Base-by-base conservation (phyloP, 1,284 basidiomycete genomes). In the Microbotryum silenes-acaulis region DNA sequence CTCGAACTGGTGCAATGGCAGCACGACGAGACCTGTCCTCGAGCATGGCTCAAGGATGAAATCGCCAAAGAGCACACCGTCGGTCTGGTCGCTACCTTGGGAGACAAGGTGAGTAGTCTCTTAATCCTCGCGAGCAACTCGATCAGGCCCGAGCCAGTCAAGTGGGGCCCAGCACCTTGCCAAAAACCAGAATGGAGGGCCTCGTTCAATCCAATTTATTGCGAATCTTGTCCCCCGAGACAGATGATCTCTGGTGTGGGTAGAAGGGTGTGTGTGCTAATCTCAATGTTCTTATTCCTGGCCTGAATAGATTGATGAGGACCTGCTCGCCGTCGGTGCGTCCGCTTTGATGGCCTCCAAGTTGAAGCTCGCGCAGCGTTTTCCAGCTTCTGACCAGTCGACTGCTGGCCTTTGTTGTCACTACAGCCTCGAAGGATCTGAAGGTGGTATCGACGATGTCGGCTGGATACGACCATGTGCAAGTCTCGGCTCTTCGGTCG, bases 381-480 rank as follows among this genome's bases (percentile, higher is more conserved):
- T 16, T 42, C 37, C 37, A 42, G 37, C 16, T 6, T 42, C 37
- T 42, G 37, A 42, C 37, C 12, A 14, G 16, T 18, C 37, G 37
- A 18, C 37, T 42, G 37, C 37, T 42, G 3, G 37, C 4, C 37
- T 6, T 42, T 6, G 16, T 16, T 42, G 6, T 42, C 9, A 16
- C 37, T 18, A 12, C 37, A 42, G 37, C 16, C 37, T 42, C 37
- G 6, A 6, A 18, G 37, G 37, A 42, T 54, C 79, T 97, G 16
- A 83, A 83, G 59, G 85, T 88, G 20, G 81, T 97, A 7, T 91
- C 90, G 1, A 97, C 93, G 0, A 88, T 94, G 82, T 78, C 75
- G 23, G 77, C 76, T 0, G 74, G 75, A 7, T 72, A 64, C 62
- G 93, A 97, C 67, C 94, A 97, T 71, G 81, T 92, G 54, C 83